Evolutionary conservation across 2,329 filamentous ascomycete species (phyloP), one percentile per base, ranked within the genome.

Genomic region (Aspergillus eucalypticola): DNA sequence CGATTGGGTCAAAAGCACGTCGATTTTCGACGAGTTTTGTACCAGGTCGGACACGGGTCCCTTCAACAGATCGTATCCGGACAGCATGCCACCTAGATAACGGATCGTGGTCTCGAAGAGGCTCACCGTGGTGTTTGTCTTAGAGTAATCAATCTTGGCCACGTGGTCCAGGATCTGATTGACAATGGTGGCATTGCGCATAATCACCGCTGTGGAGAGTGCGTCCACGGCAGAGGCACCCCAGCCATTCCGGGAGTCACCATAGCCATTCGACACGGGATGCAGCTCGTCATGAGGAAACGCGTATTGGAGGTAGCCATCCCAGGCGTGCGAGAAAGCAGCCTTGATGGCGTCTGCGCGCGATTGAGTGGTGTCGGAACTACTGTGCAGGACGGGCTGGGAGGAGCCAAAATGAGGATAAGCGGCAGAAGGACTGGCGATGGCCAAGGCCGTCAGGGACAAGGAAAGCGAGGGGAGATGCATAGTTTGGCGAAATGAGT

Each of bases 51-150:
- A 77, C 17, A 88, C 80, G 1, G 89, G 89, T 0, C 90, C 90
- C 1, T 80, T 88, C 50, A 96, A 78, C 52, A 96, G 82, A 61
- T 83, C 81, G 66, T 82, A 83, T 4, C 88, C 90, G 2, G 92
- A 90, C 8, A 96, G 72, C 68, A 96, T 82, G 15, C 92, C 92
- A 8, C 86, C 92, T 1, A 96, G 78, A 69, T 96, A 96, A 27
- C 92, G 88, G 70, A 96, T 96, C 0, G 91, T 96, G 0, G 91
- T 96, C 76, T 96, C 92, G 69, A 96, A 96, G 7, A 96, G 76
- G 39, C 89, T 94, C 52, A 96, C 86, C 8, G 81, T 76, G 1
- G 81, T 75, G 2, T 80, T 69, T 1, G 88, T 90, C 10, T 81
- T 78, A 44, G 83, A 83, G 70, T 91, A 96, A 74, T 96, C 81